Conservation (phyloP, 2,329 filamentous ascomycete species). For the Microascus cirrosus region DNA sequence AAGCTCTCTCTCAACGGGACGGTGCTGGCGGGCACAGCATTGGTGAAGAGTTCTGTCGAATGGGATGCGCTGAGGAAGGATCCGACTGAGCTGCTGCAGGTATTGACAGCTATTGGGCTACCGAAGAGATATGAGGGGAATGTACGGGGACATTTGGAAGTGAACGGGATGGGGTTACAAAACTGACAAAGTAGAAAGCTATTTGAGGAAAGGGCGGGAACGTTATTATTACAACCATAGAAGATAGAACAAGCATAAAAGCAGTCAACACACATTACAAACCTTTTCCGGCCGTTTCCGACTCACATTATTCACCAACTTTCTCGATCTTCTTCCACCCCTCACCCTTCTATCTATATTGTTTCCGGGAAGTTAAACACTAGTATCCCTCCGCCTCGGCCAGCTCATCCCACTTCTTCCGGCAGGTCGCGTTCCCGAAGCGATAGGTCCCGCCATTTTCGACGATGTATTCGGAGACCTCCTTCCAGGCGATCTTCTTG, state of each 20-base stretch:
- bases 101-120: constrained; percentile 18
- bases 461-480: constrained; percentile 41
- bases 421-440: constrained; percentile 48
- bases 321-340: background rate
- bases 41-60: constrained; percentile 48
- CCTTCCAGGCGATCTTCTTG: constrained; percentile 42
- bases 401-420: constrained; percentile 44
- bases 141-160: background rate
- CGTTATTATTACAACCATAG: background rate
- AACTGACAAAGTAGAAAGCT: background rate
- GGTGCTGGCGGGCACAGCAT: constrained; percentile 49
- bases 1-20: constrained; percentile 47
- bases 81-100: constrained; percentile 6
- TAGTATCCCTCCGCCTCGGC: background rate
- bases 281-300: background rate
- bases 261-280: background rate
- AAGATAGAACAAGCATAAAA: background rate
- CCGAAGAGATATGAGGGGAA: constrained; percentile 8
- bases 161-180: background rate
- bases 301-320: background rate
- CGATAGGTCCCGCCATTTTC: constrained; percentile 42
- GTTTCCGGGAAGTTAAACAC: background rate
- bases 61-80: constrained; percentile 41
- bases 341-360: background rate
- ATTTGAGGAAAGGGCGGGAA: background rate